phyloP scores from a whole-genome alignment of 2,329 filamentous ascomycete genomes.

The Leptographium procerum region DNA sequence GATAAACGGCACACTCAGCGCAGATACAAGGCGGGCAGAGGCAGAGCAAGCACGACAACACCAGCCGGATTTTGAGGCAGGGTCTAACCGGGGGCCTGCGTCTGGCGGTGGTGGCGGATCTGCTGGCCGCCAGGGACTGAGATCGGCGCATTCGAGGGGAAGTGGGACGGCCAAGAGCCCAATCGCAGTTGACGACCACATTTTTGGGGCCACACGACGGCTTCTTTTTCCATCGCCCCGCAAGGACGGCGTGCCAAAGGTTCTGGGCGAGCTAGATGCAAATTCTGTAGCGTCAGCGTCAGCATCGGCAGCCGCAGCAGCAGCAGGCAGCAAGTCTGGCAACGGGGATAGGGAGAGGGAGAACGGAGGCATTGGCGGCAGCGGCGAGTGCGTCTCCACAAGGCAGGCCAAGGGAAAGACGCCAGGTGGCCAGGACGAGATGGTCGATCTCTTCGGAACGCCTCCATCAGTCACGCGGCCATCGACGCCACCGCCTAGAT shows the following conservation, averaged over 20 bases:
- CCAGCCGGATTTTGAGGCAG: slow-evolving; percentile 21
- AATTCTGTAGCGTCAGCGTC: slow-evolving; percentile 30
- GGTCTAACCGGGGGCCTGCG: slow-evolving; percentile 19
- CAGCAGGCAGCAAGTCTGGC: slow-evolving; percentile 32
- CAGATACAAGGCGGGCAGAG: not conserved
- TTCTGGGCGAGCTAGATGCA: slow-evolving; percentile 44
- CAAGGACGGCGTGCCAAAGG: slow-evolving; percentile 50
- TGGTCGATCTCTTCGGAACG: slow-evolving; percentile 54
- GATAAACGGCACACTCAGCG: not conserved
- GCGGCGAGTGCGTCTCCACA: not conserved
- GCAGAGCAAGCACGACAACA: not conserved
- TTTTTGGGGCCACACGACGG: slow-evolving; percentile 48
- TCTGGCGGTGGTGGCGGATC: slow-evolving; percentile 12
- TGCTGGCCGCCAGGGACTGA: slow-evolving; percentile 21
- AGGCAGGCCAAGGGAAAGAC: not conserved
- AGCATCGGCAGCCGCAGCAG: slow-evolving; percentile 16
- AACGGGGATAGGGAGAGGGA: too few relatives aligned
- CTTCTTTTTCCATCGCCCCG: slow-evolving; percentile 68
- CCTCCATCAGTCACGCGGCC: slow-evolving; percentile 27
- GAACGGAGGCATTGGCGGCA: too few relatives aligned
- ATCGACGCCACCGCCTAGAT: slow-evolving; percentile 32
- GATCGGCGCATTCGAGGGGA: slow-evolving; percentile 42
- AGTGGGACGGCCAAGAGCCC: slow-evolving; percentile 47
- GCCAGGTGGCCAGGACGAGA: slow-evolving; percentile 19
- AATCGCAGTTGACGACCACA: slow-evolving; percentile 38